These are phyloP conservation scores for Letharia columbiana DNA, from an alignment of 495 filamentous ascomycete species.

Conservation along the genomic window DNA sequence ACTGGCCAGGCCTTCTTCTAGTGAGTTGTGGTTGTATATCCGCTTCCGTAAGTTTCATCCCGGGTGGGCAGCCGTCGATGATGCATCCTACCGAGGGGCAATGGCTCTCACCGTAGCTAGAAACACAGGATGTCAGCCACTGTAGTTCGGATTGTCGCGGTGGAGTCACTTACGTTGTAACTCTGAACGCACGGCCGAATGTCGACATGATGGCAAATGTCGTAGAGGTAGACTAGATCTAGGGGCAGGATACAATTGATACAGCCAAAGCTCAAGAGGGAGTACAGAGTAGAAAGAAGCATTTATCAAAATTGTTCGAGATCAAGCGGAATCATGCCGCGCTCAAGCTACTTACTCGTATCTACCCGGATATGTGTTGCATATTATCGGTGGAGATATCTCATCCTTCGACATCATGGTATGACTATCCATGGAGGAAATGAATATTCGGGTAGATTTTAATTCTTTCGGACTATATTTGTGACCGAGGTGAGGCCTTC, in stretches of 20 bases:
- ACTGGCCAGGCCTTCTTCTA: conserved; percentile 83
- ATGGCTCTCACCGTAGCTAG: conserved; percentile 82
- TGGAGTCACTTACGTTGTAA: conserved; percentile 64
- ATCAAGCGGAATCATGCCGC: conserved; percentile 3
- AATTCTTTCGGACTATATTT: no score
- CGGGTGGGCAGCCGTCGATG: conserved; percentile 80
- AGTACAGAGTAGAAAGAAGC: no score
- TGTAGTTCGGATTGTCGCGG: conserved; percentile 6
- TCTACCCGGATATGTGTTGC: no score
- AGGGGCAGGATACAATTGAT: neutral
- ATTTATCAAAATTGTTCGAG: neutral
- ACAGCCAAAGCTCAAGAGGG: neutral
- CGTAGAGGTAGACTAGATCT: neutral
- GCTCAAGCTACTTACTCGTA: neutral
- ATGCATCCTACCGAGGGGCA: conserved; percentile 87
- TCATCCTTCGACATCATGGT: no score
- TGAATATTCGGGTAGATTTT: no score
- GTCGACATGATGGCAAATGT: conserved; percentile 60
- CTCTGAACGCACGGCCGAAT: conserved; percentile 75
- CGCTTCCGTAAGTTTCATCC: conserved; percentile 75
- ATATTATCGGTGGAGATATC: no score
- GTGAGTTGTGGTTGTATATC: conserved; percentile 96
- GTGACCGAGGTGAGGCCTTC: no score
- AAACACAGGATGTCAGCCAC: conserved; percentile 10
- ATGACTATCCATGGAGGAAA: no score